phyloP scores from a whole-genome alignment of 345 rosid species.

The Barbarea vulgaris region DNA sequence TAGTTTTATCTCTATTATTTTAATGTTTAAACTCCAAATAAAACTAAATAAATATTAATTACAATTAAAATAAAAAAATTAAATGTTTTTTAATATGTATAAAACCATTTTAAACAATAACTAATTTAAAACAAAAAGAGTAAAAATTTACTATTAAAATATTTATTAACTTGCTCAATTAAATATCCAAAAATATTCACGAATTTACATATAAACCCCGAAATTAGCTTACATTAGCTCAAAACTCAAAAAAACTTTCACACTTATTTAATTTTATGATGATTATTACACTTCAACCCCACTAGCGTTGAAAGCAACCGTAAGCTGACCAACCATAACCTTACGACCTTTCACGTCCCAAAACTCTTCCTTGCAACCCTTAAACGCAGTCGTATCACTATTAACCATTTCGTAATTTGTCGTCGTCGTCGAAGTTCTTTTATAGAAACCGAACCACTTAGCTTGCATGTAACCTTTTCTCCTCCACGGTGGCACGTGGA shows the following conservation, averaged over 20 bases:
- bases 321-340: slow-evolving; percentile 33
- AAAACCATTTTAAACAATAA: too few species aligned
- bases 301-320: slow-evolving; percentile 28
- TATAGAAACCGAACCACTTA: slow-evolving; percentile 71
- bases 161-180: not conserved
- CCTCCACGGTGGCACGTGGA: slow-evolving; percentile 87
- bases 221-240: not conserved
- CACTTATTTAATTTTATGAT: not conserved
- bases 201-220: not conserved
- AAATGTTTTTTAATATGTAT: too few species aligned
- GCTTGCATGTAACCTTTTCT: slow-evolving; percentile 71
- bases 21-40: too few species aligned
- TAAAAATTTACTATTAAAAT: not conserved
- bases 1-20: too few species aligned
- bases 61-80: too few species aligned
- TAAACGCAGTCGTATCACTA: slow-evolving; percentile 15
- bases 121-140: too few species aligned
- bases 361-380: slow-evolving; percentile 31
- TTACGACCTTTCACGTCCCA: slow-evolving; percentile 16
- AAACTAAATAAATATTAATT: too few species aligned
- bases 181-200: not conserved
- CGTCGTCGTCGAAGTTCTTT: slow-evolving; percentile 48
- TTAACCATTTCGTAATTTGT: slow-evolving; percentile 20
- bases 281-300: slow-evolving; percentile 17
- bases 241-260: not conserved